phyloP scores from a whole-genome alignment of 768 basidiomycete genomes.

The Xerocomus potaroensis region DNA sequence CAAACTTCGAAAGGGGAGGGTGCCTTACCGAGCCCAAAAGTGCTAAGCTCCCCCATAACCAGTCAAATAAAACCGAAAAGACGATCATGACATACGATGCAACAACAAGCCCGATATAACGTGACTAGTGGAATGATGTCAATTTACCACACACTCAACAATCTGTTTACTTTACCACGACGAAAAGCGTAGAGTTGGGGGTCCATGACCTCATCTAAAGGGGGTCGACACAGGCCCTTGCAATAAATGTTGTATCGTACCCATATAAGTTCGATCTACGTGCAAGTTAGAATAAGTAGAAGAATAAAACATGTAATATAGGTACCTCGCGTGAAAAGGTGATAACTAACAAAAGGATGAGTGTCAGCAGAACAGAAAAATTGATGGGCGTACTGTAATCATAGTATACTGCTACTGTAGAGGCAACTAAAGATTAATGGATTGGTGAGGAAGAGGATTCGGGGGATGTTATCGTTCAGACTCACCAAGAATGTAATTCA shows the following conservation, averaged over 20 bases:
- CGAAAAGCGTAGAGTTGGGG: slow-evolving; percentile 6
- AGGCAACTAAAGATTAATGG: slow-evolving; percentile 2
- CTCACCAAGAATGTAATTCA: too few relatives aligned
- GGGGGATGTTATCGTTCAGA: too few relatives aligned
- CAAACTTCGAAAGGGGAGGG: neutral
- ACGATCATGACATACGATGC: slow-evolving; percentile 2
- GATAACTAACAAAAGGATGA: slow-evolving; percentile 2
- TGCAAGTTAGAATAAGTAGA: neutral
- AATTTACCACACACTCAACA: neutral
- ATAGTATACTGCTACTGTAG: slow-evolving; percentile 1
- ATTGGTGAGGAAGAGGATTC: too few relatives aligned
- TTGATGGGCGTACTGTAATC: slow-evolving; percentile 4
- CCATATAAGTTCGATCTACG: slow-evolving; percentile 12
- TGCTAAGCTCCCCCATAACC: neutral
- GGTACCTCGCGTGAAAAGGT: slow-evolving; percentile 7
- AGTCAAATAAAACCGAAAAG: neutral
- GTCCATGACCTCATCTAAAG: slow-evolving; percentile 11
- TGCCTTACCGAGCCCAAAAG: neutral
- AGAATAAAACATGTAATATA: neutral
- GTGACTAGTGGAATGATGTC: neutral
- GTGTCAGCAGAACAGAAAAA: neutral
- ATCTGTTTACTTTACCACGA: slow-evolving; percentile 4
- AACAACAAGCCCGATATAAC: slow-evolving; percentile 10
- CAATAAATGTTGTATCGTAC: neutral
- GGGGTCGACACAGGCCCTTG: neutral